A percentile compares a stretch with the other conserved stretches of the same genome.
Conservation (phyloP, 257 asterid species). For the Nicotiana knightiana region DNA sequence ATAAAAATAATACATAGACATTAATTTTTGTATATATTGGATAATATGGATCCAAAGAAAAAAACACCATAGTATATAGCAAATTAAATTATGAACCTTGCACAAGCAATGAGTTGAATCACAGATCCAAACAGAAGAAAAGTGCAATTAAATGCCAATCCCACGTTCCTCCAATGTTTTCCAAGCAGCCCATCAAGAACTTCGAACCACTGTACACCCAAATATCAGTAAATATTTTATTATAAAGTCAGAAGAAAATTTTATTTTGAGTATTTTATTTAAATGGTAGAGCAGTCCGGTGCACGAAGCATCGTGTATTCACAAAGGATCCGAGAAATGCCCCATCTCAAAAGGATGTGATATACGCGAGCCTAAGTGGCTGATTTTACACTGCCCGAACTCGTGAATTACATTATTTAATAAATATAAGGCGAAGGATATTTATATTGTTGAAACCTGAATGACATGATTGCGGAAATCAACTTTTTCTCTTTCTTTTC, state of each 20-base stretch:
- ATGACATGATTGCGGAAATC: conserved; percentile 40
- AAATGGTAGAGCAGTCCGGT: too few species aligned
- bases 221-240: not conserved
- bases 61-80: not conserved
- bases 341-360: too few species aligned
- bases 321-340: too few species aligned
- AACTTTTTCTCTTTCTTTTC: conserved; percentile 36
- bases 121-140: conserved; percentile 46
- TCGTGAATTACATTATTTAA: too few species aligned
- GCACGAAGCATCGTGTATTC: too few species aligned
- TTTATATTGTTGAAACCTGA: conserved; percentile 17
- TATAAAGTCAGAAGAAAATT: not conserved
- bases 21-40: not conserved
- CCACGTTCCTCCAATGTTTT: conserved; percentile 45
- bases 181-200: conserved; percentile 51
- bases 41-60: not conserved
- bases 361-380: rapidly evolving
- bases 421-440: too few species aligned
- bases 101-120: conserved; percentile 52
- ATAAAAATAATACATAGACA: not conserved
- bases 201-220: not conserved
- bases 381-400: too few species aligned
- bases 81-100: conserved; percentile 21
- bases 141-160: conserved; percentile 31
- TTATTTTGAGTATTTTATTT: too few species aligned